Evolutionary conservation across 495 filamentous ascomycete genomes (phyloP).

Genomic region (Xylaria grammica): DNA sequence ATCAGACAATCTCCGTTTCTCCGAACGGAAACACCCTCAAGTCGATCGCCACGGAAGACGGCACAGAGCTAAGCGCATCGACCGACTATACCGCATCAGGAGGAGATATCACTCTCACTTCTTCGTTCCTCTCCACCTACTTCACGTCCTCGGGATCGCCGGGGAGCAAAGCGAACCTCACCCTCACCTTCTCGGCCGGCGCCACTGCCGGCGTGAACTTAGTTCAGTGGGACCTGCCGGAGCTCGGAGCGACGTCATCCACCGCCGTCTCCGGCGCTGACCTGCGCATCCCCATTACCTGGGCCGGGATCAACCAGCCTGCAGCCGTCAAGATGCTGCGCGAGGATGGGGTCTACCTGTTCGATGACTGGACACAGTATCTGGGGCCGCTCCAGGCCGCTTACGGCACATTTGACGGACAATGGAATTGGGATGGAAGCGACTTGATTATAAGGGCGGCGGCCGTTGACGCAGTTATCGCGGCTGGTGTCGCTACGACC

Average conservation of each 20-base stretch:
- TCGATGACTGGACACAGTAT: constrained; percentile 64
- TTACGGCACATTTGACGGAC: constrained; percentile 50
- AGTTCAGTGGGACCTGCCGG: constrained; percentile 57
- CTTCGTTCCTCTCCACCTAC: constrained; percentile 53
- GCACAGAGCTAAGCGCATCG: constrained; percentile 36
- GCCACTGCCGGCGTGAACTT: constrained; percentile 51
- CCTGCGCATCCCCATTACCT: constrained; percentile 57
- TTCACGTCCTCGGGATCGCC: constrained; percentile 43
- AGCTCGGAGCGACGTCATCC: constrained; percentile 43
- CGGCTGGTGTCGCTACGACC: constrained; percentile 47
- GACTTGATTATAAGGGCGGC: constrained; percentile 50
- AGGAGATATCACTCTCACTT: constrained; percentile 52
- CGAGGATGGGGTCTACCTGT: constrained; percentile 54
- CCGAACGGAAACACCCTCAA: constrained; percentile 62
- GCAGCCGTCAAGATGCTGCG: constrained; percentile 61
- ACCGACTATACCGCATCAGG: constrained; percentile 55
- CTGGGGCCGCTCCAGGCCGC: constrained; percentile 61
- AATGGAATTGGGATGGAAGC: constrained; percentile 56
- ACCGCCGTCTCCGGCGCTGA: constrained; percentile 50
- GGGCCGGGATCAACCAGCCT: constrained; percentile 51
- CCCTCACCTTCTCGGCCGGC: constrained; percentile 58
- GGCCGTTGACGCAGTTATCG: constrained; percentile 52
- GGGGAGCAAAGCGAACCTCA: constrained; percentile 56
- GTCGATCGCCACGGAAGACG: constrained; percentile 48
- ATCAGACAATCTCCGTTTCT: constrained; percentile 50